A percentile compares a stretch with the other conserved stretches of the same genome.
phyloP scores from a whole-genome alignment of 371 early-diverging fungal genomes.

The Circinella minor region DNA sequence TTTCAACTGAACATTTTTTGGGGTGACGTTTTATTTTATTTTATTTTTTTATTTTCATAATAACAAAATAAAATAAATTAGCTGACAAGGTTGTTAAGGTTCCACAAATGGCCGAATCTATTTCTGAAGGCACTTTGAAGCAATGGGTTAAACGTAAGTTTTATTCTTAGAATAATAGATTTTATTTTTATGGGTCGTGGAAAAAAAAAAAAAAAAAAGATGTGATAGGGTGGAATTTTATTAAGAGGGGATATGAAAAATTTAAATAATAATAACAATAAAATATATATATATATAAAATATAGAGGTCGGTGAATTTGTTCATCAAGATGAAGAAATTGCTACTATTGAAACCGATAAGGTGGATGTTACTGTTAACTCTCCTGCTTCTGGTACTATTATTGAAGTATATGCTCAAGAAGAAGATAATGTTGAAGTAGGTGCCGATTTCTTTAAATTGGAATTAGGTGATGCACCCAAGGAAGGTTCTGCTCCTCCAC shows the following conservation, averaged over 20 bases:
- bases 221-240: too few relatives aligned
- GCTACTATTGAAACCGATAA: constrained; percentile 99
- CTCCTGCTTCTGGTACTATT: constrained; percentile 89
- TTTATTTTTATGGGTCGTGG: background rate
- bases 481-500: constrained; percentile 52
- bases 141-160: constrained; percentile 95
- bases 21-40: background rate
- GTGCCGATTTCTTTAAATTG: constrained; percentile 91
- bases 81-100: constrained; percentile 87
- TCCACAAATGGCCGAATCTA: constrained; percentile 97
- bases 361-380: constrained; percentile 95
- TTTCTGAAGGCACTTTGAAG: constrained; percentile 95
- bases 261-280: too few relatives aligned
- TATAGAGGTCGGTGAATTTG: constrained; percentile 93
- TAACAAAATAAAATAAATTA: constrained; percentile 18
- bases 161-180: too few relatives aligned
- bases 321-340: constrained; percentile 92
- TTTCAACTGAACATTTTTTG: too few relatives aligned
- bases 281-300: background rate
- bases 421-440: constrained; percentile 93
- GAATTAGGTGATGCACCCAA: constrained; percentile 79
- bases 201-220: too few relatives aligned
- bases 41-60: background rate
- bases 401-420: constrained; percentile 85
- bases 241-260: too few relatives aligned